Conservation (phyloP, 495 filamentous ascomycete genomes). For the Daldinia caldariorum region DNA sequence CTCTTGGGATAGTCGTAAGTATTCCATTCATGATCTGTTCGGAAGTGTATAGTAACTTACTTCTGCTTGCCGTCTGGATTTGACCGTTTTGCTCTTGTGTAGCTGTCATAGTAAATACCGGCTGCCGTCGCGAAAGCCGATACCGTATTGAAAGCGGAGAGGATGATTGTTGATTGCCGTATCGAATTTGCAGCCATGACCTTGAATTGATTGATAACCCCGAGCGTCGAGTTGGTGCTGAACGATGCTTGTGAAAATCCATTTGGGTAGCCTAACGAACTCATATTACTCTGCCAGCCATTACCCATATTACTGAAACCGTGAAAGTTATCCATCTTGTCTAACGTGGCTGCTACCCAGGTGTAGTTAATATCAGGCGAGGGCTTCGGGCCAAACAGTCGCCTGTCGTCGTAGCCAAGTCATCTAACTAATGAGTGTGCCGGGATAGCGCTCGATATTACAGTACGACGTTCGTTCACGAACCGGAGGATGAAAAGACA, state of each 20-base stretch:
- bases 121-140: slow-evolving; percentile 58
- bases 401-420: slow-evolving; percentile 54
- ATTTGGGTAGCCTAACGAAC: slow-evolving; percentile 42
- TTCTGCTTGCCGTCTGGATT: slow-evolving; percentile 25
- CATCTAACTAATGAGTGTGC: slow-evolving; percentile 56
- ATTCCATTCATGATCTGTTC: neutral
- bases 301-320: slow-evolving; percentile 44
- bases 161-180: slow-evolving; percentile 59
- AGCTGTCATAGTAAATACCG: slow-evolving; percentile 57
- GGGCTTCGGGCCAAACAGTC: slow-evolving; percentile 58
- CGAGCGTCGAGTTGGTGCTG: slow-evolving; percentile 45
- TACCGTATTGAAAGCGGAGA: slow-evolving; percentile 59
- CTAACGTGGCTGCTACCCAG: slow-evolving; percentile 46
- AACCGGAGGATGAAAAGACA: slow-evolving; percentile 32
- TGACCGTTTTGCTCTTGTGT: slow-evolving; percentile 49
- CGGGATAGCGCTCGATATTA: slow-evolving; percentile 48
- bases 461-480: slow-evolving; percentile 36
- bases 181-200: slow-evolving; percentile 59
- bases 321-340: slow-evolving; percentile 42
- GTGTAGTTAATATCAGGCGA: slow-evolving; percentile 54
- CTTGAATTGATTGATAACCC: slow-evolving; percentile 54
- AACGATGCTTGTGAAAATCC: slow-evolving; percentile 51
- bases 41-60: slow-evolving; percentile 22
- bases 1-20: slow-evolving; percentile 27
- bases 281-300: slow-evolving; percentile 55